Conservation (phyloP, 140 eudicot genomes). For the Ambrosia hybrid region DNA sequence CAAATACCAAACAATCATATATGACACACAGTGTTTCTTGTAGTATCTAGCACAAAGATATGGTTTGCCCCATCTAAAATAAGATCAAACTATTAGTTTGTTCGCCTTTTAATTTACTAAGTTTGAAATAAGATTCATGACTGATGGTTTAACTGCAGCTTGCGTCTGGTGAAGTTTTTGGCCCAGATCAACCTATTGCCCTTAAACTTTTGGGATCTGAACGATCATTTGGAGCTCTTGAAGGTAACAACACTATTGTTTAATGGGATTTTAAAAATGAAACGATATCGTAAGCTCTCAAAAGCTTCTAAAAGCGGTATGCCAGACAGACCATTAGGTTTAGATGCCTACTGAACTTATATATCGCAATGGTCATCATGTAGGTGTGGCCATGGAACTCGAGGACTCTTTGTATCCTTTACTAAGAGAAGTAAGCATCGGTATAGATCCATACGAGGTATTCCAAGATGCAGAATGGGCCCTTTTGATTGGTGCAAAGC, state of each 20-base stretch:
- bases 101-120: neutral
- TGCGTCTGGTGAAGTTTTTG: conserved; percentile 98
- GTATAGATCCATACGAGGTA: conserved; percentile 92
- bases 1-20: too few relatives aligned
- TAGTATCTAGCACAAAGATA: too few relatives aligned
- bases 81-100: neutral
- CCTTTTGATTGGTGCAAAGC: conserved; percentile 95
- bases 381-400: conserved; percentile 98
- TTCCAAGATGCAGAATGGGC: conserved; percentile 98
- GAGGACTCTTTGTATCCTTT: conserved; percentile 93
- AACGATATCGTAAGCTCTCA: too few relatives aligned
- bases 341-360: too few relatives aligned
- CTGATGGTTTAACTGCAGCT: conserved; percentile 49
- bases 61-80: too few relatives aligned
- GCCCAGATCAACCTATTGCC: conserved; percentile 88
- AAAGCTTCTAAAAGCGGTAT: too few relatives aligned
- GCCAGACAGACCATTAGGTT: too few relatives aligned
- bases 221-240: conserved; percentile 88
- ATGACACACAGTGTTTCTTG: too few relatives aligned
- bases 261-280: neutral
- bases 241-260: conserved; percentile 50
- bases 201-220: conserved; percentile 88
- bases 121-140: too few relatives aligned
- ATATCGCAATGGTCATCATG: neutral
- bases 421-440: conserved; percentile 83